Conservation (phyloP, 352 stramenopile genomes). For the Globisporangium acanthophoron region DNA sequence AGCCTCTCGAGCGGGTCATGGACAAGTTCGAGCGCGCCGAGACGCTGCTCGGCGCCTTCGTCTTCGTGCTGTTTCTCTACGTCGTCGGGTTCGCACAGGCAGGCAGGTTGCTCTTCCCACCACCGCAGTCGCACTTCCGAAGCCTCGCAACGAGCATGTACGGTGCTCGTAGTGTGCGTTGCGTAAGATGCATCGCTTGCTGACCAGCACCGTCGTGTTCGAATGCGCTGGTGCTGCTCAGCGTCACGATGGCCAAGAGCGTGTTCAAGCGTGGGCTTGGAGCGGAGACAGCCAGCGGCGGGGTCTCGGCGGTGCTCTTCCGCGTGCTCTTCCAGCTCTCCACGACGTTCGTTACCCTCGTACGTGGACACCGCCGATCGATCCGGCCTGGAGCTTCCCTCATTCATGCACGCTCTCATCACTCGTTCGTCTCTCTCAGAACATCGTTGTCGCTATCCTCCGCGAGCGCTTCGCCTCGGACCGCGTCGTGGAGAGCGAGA, state of each 20-base stretch:
- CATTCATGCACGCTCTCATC: background rate
- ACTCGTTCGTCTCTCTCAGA: constrained; percentile 20
- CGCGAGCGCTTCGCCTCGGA: constrained; percentile 53
- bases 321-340: constrained; percentile 31
- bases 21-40: constrained; percentile 40
- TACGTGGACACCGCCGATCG: constrained; percentile 7
- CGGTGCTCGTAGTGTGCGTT: constrained; percentile 1
- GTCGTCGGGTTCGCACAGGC: constrained; percentile 41
- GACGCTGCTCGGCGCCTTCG: constrained; percentile 31
- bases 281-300: background rate
- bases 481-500: background rate
- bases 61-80: constrained; percentile 34
- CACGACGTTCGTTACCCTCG: constrained; percentile 39
- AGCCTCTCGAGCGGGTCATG: constrained; percentile 33
- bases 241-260: constrained; percentile 23
- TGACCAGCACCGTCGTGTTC: background rate
- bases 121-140: constrained; percentile 24
- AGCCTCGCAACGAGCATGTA: constrained; percentile 45
- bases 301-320: constrained; percentile 13
- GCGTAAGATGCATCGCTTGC: background rate
- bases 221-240: constrained; percentile 3
- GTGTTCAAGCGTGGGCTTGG: constrained; percentile 10
- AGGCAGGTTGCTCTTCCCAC: constrained; percentile 36
- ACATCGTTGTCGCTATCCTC: constrained; percentile 52
- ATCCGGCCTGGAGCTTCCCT: background rate